Evolutionary conservation across 2,329 filamentous ascomycete genomes (phyloP).

Genomic region (Paracoccidioides brasiliensis): DNA sequence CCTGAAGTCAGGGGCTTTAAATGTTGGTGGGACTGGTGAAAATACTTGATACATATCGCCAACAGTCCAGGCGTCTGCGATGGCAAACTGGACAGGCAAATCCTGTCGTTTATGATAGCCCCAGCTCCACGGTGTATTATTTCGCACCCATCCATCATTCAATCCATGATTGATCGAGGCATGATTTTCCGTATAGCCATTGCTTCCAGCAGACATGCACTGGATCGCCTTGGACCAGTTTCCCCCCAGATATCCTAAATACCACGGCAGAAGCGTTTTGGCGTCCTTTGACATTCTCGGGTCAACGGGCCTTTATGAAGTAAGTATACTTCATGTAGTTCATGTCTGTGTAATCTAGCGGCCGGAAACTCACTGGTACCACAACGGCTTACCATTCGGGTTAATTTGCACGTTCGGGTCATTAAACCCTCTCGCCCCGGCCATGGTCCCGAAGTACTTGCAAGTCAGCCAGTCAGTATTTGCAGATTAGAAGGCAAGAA

Average conservation of each 20-base stretch:
- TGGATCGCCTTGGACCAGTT: constrained; percentile 40
- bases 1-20: not conserved
- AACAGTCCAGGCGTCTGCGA: constrained; percentile 43
- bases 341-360: not conserved
- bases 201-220: constrained; percentile 41
- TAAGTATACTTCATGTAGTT: not conserved
- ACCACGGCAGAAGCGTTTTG: constrained; percentile 39
- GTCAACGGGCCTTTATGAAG: constrained; percentile 23
- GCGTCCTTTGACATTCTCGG: constrained; percentile 28
- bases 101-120: constrained; percentile 40
- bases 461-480: constrained; percentile 2
- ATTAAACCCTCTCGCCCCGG: constrained; percentile 42
- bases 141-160: constrained; percentile 42
- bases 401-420: constrained; percentile 44
- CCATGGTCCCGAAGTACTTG: constrained; percentile 45
- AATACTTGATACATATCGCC: constrained; percentile 43
- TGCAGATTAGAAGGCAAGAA: not conserved
- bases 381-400: constrained; percentile 32
- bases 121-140: constrained; percentile 43
- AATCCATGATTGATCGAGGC: constrained; percentile 38
- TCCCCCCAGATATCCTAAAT: constrained; percentile 43
- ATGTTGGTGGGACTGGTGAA: no score
- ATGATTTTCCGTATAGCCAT: constrained; percentile 42
- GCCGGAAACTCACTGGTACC: constrained; percentile 32
- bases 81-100: constrained; percentile 42